Conservation (phyloP, 805 yeast genomes). For the Saccharomycopsis malanga region DNA sequence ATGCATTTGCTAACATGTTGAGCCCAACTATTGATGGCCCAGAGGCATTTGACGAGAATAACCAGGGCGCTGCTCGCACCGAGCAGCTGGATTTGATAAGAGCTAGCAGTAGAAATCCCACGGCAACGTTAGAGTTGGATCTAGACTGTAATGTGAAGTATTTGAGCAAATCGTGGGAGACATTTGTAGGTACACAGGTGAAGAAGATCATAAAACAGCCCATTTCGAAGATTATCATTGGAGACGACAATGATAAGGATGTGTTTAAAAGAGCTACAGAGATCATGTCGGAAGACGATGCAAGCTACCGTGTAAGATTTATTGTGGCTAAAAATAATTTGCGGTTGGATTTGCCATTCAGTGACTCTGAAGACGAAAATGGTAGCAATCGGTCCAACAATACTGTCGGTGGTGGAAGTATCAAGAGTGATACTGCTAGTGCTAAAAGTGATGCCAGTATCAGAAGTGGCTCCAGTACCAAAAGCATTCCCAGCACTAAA, state of each 20-base stretch:
- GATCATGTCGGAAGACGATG: slow-evolving; percentile 65
- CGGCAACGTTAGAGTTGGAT: slow-evolving; percentile 78
- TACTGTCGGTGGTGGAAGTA: slow-evolving; percentile 14
- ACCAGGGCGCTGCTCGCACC: slow-evolving; percentile 3
- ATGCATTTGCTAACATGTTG: slow-evolving; percentile 2
- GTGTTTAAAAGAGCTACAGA: slow-evolving; percentile 66
- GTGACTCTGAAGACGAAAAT: slow-evolving; percentile 5
- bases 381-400: slow-evolving; percentile 13
- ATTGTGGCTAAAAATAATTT: slow-evolving; percentile 38
- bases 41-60: not conserved
- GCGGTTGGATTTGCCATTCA: not conserved
- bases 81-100: slow-evolving; percentile 42
- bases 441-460: slow-evolving; percentile 22
- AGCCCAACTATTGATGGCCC: slow-evolving; percentile 7
- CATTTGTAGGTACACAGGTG: slow-evolving; percentile 61
- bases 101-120: slow-evolving; percentile 65
- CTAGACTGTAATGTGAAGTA: slow-evolving; percentile 72
- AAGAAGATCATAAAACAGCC: slow-evolving; percentile 49
- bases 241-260: slow-evolving; percentile 52
- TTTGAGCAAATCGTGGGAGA: slow-evolving; percentile 71
- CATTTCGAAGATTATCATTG: slow-evolving; percentile 57
- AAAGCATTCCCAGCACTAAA: too few species aligned
- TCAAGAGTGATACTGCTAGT: too few species aligned
- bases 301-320: slow-evolving; percentile 71
- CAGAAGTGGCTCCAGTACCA: slow-evolving; percentile 5